phyloP scores from a whole-genome alignment of 192 early-diverging fungal genomes.

The Diversispora epigaea region DNA sequence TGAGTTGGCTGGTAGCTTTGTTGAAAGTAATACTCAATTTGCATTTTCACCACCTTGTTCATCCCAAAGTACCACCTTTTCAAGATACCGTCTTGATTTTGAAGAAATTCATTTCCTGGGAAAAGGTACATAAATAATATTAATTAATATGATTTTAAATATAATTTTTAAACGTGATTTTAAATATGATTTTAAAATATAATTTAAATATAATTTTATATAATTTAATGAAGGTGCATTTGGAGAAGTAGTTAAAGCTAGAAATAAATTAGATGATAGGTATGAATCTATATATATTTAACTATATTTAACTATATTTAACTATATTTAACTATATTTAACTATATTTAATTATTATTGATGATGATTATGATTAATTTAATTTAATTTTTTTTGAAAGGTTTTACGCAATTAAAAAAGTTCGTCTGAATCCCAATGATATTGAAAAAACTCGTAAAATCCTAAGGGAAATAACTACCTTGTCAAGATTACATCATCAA shows the following conservation, averaged over 20 bases:
- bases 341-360: not conserved
- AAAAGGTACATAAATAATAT: conserved; percentile 37
- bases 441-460: conserved; percentile 79
- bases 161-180: no score
- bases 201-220: conserved; percentile 34
- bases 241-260: conserved; percentile 92
- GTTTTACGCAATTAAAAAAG: conserved; percentile 93
- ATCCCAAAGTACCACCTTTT: conserved; percentile 41
- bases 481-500: conserved; percentile 86
- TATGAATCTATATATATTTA: not conserved
- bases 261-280: conserved; percentile 76
- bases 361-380: not conserved
- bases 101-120: conserved; percentile 77
- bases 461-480: conserved; percentile 85
- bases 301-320: no score
- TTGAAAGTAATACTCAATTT: conserved; percentile 35
- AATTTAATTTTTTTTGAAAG: not conserved
- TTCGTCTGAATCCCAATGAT: conserved; percentile 76
- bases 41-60: conserved; percentile 33
- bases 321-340: not conserved
- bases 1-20: not conserved
- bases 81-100: conserved; percentile 73
- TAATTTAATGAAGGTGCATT: conserved; percentile 68
- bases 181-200: conserved; percentile 35
- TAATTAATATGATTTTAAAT: not conserved